Percentiles rank a stretch among this genome's conserved stretches.
Evolutionary conservation across 768 basidiomycete genomes (phyloP).

Genomic region (Filobasidium wieringae): DNA sequence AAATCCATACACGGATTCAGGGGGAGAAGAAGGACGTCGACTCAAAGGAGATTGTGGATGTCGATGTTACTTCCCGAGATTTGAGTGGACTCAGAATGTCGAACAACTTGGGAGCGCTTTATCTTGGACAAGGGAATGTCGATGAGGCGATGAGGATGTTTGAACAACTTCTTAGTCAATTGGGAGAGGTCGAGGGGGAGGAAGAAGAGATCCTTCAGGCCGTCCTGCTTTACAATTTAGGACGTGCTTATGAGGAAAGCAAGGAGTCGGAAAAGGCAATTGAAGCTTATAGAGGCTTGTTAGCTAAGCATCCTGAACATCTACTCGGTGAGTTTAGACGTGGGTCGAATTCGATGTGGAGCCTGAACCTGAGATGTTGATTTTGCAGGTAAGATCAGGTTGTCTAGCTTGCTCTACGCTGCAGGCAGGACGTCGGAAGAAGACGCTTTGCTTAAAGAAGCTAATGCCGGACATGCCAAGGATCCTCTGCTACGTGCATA

Average conservation of each 20-base stretch:
- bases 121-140: conserved; percentile 52
- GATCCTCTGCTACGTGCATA: conserved; percentile 61
- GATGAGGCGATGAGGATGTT: conserved; percentile 32
- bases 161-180: conserved; percentile 27
- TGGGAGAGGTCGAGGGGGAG: conserved; percentile 21
- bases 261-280: conserved; percentile 61
- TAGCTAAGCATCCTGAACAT: conserved; percentile 88
- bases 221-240: conserved; percentile 80
- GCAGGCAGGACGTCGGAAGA: conserved; percentile 66
- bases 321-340: conserved; percentile 61
- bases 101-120: conserved; percentile 68
- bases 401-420: conserved; percentile 63
- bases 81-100: conserved; percentile 54
- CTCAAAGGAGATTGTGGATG: neutral
- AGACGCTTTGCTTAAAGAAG: conserved; percentile 79
- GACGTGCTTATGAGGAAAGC: conserved; percentile 75
- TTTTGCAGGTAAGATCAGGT: conserved; percentile 90
- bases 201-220: conserved; percentile 50
- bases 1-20: conserved; percentile 38
- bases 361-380: too few species aligned
- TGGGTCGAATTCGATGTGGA: neutral
- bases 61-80: conserved; percentile 11
- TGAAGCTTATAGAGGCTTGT: conserved; percentile 74
- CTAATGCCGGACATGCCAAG: conserved; percentile 48
- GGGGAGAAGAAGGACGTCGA: conserved; percentile 26